Base-by-base conservation (phyloP, 1,284 basidiomycete species). In the Gymnopus androsaceus region DNA sequence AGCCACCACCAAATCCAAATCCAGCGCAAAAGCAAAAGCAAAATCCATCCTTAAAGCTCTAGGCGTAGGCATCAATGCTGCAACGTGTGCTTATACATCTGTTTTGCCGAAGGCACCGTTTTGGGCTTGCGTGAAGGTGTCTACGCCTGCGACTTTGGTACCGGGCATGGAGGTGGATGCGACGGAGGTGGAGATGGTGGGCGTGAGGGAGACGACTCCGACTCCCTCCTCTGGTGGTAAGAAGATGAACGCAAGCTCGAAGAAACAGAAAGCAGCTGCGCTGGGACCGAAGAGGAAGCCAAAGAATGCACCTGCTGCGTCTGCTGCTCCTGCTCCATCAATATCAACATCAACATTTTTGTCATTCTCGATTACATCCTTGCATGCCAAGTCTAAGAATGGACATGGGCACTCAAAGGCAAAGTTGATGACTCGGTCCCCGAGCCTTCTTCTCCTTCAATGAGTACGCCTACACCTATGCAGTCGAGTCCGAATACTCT, bases 21-120 rank as follows among this genome's bases (percentile, higher is more conserved):
- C 19, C n/a, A n/a, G 15, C 15, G 37, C 37, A 7, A 17, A 30
- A 4, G 14, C 37, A 4, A 41, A 38, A 46, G 4, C 30, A 0
- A 45, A 34, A n/a, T 0, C 23, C 0, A 19, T 45, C 8, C 9
- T 42, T 7, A 6, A 27, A 14, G 5, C 15, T 27, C 15, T 44
- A 3, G 41, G 31, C 3, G 21, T 34, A 3, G 30, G 41, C 12
- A 23, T 27, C 11, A 31, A 44, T 23, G 38, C 46, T 1, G 38
- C 38, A 1, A 55, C 54, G 25, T 55, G 46, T 42, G 54, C 47
- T 30, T 49, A 34, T 28, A 49, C 45, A 6, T 49, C 49, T 49
- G 54, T 50, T 1, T 34, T 49, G 12, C 46, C 54, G 1, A 33
- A 23, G 2, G 54, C 54, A 3, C 54, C 54, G 17, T 47, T 49